A percentile compares a stretch with the other conserved stretches of the same genome.
Evolutionary conservation across 495 filamentous ascomycete species (phyloP).

Genomic region (Gamarada debralockiae): DNA sequence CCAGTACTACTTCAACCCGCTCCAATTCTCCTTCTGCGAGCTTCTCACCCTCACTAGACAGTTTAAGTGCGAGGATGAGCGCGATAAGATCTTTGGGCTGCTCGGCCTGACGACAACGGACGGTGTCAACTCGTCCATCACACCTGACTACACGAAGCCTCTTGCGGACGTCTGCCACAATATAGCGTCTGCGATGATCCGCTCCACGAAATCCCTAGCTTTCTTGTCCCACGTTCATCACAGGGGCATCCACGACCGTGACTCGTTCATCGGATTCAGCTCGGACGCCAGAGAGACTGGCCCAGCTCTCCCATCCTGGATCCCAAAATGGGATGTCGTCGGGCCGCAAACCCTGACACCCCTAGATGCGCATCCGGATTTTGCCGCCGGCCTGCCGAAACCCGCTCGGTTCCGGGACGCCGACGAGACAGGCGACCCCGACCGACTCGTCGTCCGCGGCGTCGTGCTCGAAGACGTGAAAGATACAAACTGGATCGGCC

Average conservation of each 20-base stretch:
- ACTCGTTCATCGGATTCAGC: not conserved
- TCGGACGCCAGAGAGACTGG: not conserved
- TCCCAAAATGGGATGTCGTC: not conserved
- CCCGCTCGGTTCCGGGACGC: no score
- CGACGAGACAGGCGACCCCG: not conserved
- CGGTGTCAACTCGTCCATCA: not conserved
- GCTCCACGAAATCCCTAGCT: not conserved
- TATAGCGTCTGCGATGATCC: not conserved
- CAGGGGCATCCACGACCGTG: no score
- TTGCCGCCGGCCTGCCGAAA: not conserved
- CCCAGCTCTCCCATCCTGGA: not conserved
- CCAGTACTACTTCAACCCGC: slow-evolving; percentile 3
- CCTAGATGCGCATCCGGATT: not conserved
- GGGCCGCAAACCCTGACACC: not conserved
- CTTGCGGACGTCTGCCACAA: not conserved
- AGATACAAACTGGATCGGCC: not conserved
- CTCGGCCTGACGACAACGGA: slow-evolving; percentile 16
- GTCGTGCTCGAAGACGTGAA: not conserved
- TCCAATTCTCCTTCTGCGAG: slow-evolving; percentile 14
- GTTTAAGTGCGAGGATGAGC: slow-evolving; percentile 5
- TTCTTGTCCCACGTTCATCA: not conserved
- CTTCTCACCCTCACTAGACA: slow-evolving; percentile 16
- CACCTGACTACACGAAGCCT: slow-evolving; percentile 2
- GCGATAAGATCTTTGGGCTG: slow-evolving; percentile 17
- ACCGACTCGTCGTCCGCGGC: not conserved